Percentiles rank a stretch among this genome's conserved stretches.
Evolutionary conservation across 2,329 filamentous ascomycete genomes (phyloP).

Genomic region (Cordyceps pruinosa): DNA sequence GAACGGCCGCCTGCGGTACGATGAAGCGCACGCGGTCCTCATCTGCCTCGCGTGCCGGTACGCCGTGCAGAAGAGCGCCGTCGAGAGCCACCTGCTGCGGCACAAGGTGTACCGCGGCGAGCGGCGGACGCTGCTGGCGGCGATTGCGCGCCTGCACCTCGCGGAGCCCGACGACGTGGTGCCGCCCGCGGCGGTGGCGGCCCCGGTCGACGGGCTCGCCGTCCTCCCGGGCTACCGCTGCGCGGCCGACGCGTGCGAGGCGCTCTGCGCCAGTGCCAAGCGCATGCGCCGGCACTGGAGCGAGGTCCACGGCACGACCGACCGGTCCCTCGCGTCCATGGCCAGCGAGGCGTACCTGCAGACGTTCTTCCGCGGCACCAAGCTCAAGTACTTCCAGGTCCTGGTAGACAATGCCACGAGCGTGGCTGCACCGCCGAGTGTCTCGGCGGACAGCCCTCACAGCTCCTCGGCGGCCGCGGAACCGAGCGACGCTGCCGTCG

Average conservation of each 20-base stretch:
- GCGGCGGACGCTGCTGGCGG: conserved; percentile 21
- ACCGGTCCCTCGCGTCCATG: conserved; percentile 11
- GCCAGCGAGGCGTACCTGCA: conserved; percentile 23
- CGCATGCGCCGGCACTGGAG: conserved; percentile 28
- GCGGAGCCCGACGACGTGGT: conserved; percentile 25
- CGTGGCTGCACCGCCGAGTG: neutral
- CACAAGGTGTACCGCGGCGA: conserved; percentile 31
- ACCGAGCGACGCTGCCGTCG: neutral
- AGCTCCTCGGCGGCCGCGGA: neutral
- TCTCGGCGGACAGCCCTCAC: neutral
- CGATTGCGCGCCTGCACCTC: conserved; percentile 22
- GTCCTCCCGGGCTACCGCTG: conserved; percentile 26
- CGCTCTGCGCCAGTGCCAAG: conserved; percentile 27
- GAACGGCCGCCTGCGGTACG: neutral
- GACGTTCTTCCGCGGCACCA: conserved; percentile 31
- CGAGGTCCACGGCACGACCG: conserved; percentile 19
- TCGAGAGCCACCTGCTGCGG: conserved; percentile 29
- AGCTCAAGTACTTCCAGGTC: conserved; percentile 31
- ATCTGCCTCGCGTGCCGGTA: conserved; percentile 31
- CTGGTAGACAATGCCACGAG: neutral
- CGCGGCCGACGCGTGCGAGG: conserved; percentile 19
- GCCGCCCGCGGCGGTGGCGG: conserved; percentile 17
- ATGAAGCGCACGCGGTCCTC: conserved; percentile 17
- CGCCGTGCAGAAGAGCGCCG: conserved; percentile 30
- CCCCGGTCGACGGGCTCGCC: conserved; percentile 22